Evolutionary conservation across 345 rosid species (phyloP).

Genomic region (Eucalyptus decipiens): DNA sequence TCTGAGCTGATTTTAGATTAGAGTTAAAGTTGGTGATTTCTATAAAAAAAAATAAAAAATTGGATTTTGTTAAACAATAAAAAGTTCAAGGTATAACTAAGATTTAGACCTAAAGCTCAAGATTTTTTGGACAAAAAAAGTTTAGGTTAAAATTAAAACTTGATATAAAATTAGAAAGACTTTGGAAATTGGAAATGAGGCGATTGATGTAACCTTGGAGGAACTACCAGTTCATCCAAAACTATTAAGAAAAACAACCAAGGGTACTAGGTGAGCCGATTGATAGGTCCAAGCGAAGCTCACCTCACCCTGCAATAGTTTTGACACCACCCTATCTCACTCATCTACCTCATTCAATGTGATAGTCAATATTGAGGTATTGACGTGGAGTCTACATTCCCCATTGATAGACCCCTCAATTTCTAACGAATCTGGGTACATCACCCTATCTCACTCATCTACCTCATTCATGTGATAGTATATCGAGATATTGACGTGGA

Average conservation of each 20-base stretch:
- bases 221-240: no score
- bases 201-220: no score
- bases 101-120: background rate
- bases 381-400: fast-evolving
- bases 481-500: no score
- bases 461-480: no score
- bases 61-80: background rate
- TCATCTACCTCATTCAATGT: no score
- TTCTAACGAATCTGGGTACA: fast-evolving
- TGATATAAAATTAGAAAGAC: no score
- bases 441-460: no score
- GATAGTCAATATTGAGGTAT: fast-evolving
- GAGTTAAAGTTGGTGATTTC: background rate
- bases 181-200: no score
- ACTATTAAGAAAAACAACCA: no score
- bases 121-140: background rate
- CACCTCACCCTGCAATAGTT: no score
- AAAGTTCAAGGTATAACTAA: background rate
- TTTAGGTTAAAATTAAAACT: background rate
- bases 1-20: fast-evolving
- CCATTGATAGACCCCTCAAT: no score
- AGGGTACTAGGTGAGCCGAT: fast-evolving
- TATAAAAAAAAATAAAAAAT: fast-evolving
- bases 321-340: fast-evolving
- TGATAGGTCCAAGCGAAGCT: no score